phyloP scores from a whole-genome alignment of 73 alveolate genomes.

The Paramecium octaurelia region DNA sequence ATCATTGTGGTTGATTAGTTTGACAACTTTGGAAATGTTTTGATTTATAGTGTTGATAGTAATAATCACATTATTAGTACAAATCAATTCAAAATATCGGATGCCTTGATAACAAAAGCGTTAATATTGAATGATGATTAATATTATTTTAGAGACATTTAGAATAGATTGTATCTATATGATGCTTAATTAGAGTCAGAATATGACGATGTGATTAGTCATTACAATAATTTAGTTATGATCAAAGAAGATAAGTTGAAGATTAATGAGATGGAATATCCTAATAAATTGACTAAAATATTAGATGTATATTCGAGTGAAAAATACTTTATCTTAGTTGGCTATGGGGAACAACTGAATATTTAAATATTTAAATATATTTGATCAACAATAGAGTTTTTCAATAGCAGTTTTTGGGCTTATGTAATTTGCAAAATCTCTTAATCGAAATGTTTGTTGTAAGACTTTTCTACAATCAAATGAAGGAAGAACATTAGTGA shows the following conservation, averaged over 20 bases:
- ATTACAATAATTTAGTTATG: neutral
- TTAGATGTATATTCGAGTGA: neutral
- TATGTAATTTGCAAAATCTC: neutral
- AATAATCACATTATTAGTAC: neutral
- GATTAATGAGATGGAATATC: neutral
- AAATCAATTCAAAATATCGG: neutral
- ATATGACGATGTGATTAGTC: neutral
- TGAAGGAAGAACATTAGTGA: slow-evolving; percentile 25
- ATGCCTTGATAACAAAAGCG: neutral
- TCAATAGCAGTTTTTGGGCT: neutral
- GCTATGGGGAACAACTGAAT: neutral
- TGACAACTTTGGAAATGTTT: neutral
- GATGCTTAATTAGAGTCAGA: neutral
- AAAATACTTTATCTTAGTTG: neutral
- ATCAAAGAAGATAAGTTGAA: neutral
- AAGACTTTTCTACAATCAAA: slow-evolving; percentile 11
- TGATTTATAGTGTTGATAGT: neutral
- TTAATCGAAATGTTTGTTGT: neutral
- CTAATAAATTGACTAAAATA: neutral
- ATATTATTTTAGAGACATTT: neutral
- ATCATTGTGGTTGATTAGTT: neutral
- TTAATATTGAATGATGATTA: neutral
- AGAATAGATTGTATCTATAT: neutral
- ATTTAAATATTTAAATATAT: neutral
- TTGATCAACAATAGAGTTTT: slow-evolving; percentile 13